Conservation (phyloP, 2,329 filamentous ascomycete genomes). For the Diaporthe nobilis region DNA sequence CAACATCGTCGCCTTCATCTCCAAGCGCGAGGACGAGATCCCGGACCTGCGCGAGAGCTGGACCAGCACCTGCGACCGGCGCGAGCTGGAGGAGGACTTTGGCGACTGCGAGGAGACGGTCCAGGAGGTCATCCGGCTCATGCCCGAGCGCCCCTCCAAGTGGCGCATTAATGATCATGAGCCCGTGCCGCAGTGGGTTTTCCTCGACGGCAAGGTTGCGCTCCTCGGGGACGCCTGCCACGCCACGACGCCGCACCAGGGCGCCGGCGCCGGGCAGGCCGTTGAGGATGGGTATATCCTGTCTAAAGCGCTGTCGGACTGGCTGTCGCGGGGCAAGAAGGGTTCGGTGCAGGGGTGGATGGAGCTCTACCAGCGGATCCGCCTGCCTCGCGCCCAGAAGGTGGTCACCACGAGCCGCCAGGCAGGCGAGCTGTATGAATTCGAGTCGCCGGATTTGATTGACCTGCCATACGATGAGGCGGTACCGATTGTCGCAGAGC, state of each 20-base stretch:
- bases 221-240: constrained; percentile 40
- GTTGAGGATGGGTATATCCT: constrained; percentile 45
- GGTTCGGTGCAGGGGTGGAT: constrained; percentile 43
- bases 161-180: constrained; percentile 49
- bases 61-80: constrained; percentile 38
- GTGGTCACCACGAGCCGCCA: constrained; percentile 50
- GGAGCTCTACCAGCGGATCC: constrained; percentile 48
- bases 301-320: constrained; percentile 38
- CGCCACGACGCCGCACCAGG: constrained; percentile 43
- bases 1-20: constrained; percentile 43
- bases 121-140: constrained; percentile 40
- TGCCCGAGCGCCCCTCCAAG: constrained; percentile 43
- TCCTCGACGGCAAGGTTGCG: constrained; percentile 38
- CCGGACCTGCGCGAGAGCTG: constrained; percentile 40
- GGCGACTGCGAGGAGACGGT: constrained; percentile 42
- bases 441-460: constrained; percentile 51
- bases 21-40: constrained; percentile 41
- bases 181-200: constrained; percentile 44
- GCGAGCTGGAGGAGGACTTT: constrained; percentile 42
- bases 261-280: constrained; percentile 43
- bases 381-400: constrained; percentile 50
- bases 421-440: constrained; percentile 49
- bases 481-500: constrained; percentile 49
- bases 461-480: constrained; percentile 54
- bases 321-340: constrained; percentile 14